Evolutionary conservation across 2,329 filamentous ascomycete species (phyloP).

Genomic region (Fonsecaea pugnacius): DNA sequence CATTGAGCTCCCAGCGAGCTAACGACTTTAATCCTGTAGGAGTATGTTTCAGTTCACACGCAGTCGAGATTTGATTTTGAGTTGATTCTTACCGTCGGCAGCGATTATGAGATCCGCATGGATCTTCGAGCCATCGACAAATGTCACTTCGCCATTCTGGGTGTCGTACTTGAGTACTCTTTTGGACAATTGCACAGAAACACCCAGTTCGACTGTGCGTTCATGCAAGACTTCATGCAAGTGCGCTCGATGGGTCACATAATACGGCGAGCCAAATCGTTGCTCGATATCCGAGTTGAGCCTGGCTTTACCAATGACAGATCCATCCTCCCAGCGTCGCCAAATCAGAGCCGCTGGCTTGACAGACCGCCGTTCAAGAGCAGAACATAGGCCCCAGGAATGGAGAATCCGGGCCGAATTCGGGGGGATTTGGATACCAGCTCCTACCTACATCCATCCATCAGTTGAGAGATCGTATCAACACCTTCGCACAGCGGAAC

Average conservation of each 20-base stretch:
- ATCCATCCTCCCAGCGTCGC: constrained; percentile 15
- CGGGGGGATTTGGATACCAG: constrained; percentile 39
- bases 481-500: neutral
- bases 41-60: neutral
- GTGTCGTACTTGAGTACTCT: constrained; percentile 11
- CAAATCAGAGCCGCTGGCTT: constrained; percentile 3
- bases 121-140: constrained; percentile 27
- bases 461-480: neutral
- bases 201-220: constrained; percentile 12
- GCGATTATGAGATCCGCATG: constrained; percentile 35
- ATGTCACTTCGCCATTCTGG: constrained; percentile 20
- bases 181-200: constrained; percentile 9
- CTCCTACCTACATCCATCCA: constrained; percentile 33
- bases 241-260: constrained; percentile 20
- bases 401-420: constrained; percentile 38
- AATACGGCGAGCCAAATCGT: constrained; percentile 17
- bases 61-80: neutral
- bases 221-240: constrained; percentile 20
- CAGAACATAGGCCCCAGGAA: constrained; percentile 34
- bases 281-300: constrained; percentile 6
- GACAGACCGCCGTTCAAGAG: constrained; percentile 1
- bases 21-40: constrained; percentile 1
- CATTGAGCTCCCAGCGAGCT: neutral
- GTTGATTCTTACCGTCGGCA: constrained; percentile 29
- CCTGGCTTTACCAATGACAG: constrained; percentile 9